Percentiles rank a stretch among this genome's conserved stretches.
Evolutionary conservation across 345 rosid species (phyloP).

Genomic region (Cochlearia excelsa): DNA sequence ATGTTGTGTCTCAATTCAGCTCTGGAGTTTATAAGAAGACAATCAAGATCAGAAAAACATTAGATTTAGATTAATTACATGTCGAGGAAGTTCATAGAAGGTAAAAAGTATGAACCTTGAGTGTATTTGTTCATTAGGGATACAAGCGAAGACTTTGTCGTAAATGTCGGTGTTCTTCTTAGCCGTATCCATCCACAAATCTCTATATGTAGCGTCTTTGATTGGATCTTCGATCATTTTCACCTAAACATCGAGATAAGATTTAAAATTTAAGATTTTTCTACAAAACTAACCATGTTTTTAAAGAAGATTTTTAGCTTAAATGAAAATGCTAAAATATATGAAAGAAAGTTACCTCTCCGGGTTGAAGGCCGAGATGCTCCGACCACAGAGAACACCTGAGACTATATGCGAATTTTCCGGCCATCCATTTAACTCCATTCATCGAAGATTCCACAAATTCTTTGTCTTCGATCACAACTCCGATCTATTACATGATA

Average conservation of each 20-base stretch:
- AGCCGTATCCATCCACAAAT: conserved; percentile 74
- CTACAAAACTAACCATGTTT: not conserved
- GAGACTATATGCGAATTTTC: conserved; percentile 66
- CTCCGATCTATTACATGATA: conserved; percentile 57
- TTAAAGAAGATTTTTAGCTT: too few relatives aligned
- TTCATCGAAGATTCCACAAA: conserved; percentile 69
- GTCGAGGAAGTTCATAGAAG: not conserved
- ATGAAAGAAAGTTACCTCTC: conserved; percentile 47
- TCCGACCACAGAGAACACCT: conserved; percentile 84
- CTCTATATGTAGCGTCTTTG: conserved; percentile 54
- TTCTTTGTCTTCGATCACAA: conserved; percentile 82
- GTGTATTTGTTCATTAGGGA: conserved; percentile 67
- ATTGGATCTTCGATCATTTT: conserved; percentile 64
- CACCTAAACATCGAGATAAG: conserved; percentile 40
- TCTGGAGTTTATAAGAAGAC: conserved; percentile 40
- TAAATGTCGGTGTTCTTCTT: conserved; percentile 67
- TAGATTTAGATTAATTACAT: conserved; percentile 3
- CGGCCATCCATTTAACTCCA: conserved; percentile 81
- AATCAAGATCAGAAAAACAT: conserved; percentile 4
- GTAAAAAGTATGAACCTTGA: conserved; percentile 46
- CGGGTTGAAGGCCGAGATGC: conserved; percentile 70
- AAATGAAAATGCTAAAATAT: too few relatives aligned
- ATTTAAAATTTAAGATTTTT: conserved; percentile 1
- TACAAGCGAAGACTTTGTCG: conserved; percentile 75
- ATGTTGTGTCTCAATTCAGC: conserved; percentile 58